Conservation (phyloP, 116 monocot species). For the Cymodocea nodosa region DNA sequence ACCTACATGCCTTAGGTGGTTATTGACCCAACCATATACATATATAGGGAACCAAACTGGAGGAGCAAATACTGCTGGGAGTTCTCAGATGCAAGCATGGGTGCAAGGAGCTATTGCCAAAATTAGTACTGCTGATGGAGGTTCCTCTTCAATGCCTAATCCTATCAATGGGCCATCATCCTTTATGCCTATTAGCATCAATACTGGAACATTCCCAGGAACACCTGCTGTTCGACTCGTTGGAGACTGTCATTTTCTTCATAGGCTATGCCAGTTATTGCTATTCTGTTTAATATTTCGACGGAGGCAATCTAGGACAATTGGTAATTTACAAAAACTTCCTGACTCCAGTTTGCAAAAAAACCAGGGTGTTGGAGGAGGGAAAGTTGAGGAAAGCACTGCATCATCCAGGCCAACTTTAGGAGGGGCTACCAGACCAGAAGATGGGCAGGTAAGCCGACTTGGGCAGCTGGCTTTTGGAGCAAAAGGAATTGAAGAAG, state of each 20-base stretch:
- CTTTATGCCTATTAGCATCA: constrained; percentile 93
- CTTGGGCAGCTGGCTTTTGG: constrained; percentile 46
- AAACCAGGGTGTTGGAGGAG: constrained; percentile 22
- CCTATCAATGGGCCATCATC: constrained; percentile 50
- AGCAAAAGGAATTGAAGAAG: constrained; percentile 76
- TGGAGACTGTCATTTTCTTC: constrained; percentile 98
- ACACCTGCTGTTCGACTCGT: constrained; percentile 98
- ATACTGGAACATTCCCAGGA: constrained; percentile 97
- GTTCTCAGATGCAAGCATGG: constrained; percentile 96
- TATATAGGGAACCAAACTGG: constrained; percentile 16
- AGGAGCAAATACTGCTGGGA: constrained; percentile 44
- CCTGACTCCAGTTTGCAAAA: constrained; percentile 49
- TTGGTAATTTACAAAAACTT: not conserved
- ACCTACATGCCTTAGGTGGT: too few relatives aligned
- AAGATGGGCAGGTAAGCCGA: constrained; percentile 51
- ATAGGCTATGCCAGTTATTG: constrained; percentile 80
- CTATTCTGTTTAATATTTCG: constrained; percentile 92
- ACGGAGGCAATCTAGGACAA: constrained; percentile 48
- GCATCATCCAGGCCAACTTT: constrained; percentile 16
- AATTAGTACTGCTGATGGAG: constrained; percentile 76
- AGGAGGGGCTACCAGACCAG: constrained; percentile 47
- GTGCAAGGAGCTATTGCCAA: constrained; percentile 99
- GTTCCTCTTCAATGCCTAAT: constrained; percentile 54
- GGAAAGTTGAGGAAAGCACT: constrained; percentile 50
- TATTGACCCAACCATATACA: not conserved